Conservation (phyloP, 495 filamentous ascomycete species). For the Rostrohypoxylon terebratum region DNA sequence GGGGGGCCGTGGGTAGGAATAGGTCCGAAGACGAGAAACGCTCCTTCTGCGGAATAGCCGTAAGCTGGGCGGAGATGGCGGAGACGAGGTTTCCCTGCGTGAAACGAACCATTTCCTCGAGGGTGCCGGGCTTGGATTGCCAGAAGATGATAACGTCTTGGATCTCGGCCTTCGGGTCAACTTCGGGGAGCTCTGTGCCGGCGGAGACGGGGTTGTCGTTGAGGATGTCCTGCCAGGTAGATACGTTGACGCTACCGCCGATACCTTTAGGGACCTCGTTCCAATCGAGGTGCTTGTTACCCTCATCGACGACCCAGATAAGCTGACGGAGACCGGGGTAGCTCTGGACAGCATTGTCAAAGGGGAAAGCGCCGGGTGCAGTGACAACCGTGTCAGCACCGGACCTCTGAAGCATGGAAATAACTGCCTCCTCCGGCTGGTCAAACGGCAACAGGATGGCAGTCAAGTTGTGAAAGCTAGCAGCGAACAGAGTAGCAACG, state of each 20-base stretch:
- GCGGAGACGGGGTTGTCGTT: slow-evolving; percentile 66
- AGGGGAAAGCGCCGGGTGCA: slow-evolving; percentile 86
- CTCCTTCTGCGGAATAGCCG: slow-evolving; percentile 77
- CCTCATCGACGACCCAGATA: slow-evolving; percentile 93
- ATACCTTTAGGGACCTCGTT: slow-evolving; percentile 81
- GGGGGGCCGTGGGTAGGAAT: slow-evolving; percentile 87
- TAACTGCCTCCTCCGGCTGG: slow-evolving; percentile 71
- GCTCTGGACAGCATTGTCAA: slow-evolving; percentile 74
- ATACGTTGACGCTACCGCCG: slow-evolving; percentile 76
- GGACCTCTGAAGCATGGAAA: slow-evolving; percentile 74
- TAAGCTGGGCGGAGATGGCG: slow-evolving; percentile 80
- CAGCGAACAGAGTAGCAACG: slow-evolving; percentile 70
- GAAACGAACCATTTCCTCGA: slow-evolving; percentile 80
- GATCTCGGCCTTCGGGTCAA: slow-evolving; percentile 60
- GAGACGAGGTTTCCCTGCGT: slow-evolving; percentile 82
- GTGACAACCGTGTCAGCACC: slow-evolving; percentile 85
- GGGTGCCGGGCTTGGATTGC: slow-evolving; percentile 62
- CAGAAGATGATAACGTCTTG: slow-evolving; percentile 71
- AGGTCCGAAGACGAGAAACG: slow-evolving; percentile 79
- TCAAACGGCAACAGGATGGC: slow-evolving; percentile 88
- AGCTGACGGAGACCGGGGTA: slow-evolving; percentile 79
- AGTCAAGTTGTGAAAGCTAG: slow-evolving; percentile 83
- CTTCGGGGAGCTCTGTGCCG: slow-evolving; percentile 58
- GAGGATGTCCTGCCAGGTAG: slow-evolving; percentile 88
- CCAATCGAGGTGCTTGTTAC: slow-evolving; percentile 91